These are phyloP conservation scores for Coniochaeta prunicola DNA, from an alignment of 2,329 filamentous ascomycete species.

Conservation along the genomic window DNA sequence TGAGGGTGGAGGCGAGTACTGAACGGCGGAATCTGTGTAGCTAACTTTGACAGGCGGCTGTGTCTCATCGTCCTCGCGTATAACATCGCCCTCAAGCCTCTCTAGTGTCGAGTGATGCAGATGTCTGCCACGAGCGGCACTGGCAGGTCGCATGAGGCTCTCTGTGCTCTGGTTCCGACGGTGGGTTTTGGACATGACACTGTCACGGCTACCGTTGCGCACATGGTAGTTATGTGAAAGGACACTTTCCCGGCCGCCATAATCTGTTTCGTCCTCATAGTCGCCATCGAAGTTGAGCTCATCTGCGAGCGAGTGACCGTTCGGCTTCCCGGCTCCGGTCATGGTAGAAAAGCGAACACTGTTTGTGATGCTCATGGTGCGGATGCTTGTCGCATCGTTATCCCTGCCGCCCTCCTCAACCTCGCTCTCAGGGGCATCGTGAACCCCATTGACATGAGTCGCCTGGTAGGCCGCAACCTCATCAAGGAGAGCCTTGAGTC, in stretches of 20 bases:
- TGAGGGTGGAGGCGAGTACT: slow-evolving; percentile 78
- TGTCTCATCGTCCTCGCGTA: slow-evolving; percentile 40
- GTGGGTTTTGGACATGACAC: slow-evolving; percentile 41
- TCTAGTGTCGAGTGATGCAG: slow-evolving; percentile 50
- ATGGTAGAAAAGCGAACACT: slow-evolving; percentile 67
- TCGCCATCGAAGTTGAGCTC: slow-evolving; percentile 84
- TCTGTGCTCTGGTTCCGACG: slow-evolving; percentile 51
- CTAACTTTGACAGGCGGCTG: slow-evolving; percentile 28
- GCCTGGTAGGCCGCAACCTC: slow-evolving; percentile 71
- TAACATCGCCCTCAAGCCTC: slow-evolving; percentile 42
- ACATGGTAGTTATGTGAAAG: slow-evolving; percentile 44
- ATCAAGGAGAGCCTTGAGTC: slow-evolving; percentile 75
- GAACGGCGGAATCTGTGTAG: slow-evolving; percentile 71
- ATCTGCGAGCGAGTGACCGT: slow-evolving; percentile 76
- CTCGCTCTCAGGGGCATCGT: slow-evolving; percentile 44
- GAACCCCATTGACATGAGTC: slow-evolving; percentile 33
- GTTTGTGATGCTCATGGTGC: slow-evolving; percentile 66
- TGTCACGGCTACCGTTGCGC: slow-evolving; percentile 52
- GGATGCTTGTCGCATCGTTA: slow-evolving; percentile 64
- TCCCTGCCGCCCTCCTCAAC: slow-evolving; percentile 56
- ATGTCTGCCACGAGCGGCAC: slow-evolving; percentile 44
- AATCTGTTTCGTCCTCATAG: slow-evolving; percentile 63
- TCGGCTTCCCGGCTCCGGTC: slow-evolving; percentile 49
- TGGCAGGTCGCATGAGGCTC: slow-evolving; percentile 47
- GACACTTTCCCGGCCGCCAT: slow-evolving; percentile 60